Evolutionary conservation across 345 rosid species (phyloP), one percentile per base, ranked within the genome.

Genomic region (Gossypium bickii): DNA sequence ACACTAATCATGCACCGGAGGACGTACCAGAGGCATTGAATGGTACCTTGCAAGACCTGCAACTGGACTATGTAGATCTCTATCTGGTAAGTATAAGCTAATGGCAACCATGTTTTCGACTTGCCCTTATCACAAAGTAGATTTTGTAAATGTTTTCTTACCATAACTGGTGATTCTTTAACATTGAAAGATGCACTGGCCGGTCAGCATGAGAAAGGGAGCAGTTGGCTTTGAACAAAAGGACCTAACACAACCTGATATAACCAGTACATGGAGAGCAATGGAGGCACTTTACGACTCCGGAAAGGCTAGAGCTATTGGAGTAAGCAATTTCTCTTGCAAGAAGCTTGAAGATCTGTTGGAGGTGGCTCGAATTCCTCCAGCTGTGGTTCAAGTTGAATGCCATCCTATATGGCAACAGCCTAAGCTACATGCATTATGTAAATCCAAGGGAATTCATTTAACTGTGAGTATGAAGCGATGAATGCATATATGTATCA

Each of bases 401-500:
- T 70, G 78, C 52, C 85, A 82, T 38, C 79, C 71, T 57, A 65
- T 70, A 44, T 86, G 96, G 94, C 89, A 87, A 78, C 93, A 89
- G 79, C 55, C 81, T 12, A 89, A 84, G 82, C 83, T 93, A 12
- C 88, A 64, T 9, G 88, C 79, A 66, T 84, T 88, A 76, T 93
- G 94, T 80, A 83, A 87, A 81, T 85, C 92, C 71, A 89, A 89
- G 78, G 90, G 90, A 44, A 86, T 93, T 65, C 94, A 91, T 78
- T 70, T 93, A 0, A 85, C 93, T 11, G 94, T 91, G 78, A 88
- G 98, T 61, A 58, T 58, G 62, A 57, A 57, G 0, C 38, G 34
- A 13, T 60, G 17, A 24, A 60, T 60, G 16, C 41, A 60, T 12
- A 59, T 34, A 34, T 34, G 41, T 34, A 34, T 34, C 41, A 34